Percentiles rank a stretch among this genome's conserved stretches.
Evolutionary conservation across 2,329 filamentous ascomycete species (phyloP).

Genomic region (Beauveria sp.): DNA sequence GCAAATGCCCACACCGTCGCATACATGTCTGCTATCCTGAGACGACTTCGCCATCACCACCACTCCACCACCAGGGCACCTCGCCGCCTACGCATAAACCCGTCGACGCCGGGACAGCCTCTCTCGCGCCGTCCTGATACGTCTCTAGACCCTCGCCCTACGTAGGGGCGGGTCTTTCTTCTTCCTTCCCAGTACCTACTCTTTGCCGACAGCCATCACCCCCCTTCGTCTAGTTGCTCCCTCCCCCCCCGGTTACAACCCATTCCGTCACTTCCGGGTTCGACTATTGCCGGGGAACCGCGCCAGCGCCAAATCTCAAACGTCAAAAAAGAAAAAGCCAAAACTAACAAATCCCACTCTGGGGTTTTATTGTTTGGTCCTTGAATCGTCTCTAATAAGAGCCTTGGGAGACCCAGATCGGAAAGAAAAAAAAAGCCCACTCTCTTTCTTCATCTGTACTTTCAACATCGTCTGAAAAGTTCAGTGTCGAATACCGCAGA

Average conservation of each 20-base stretch:
- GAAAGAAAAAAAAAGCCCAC: not conserved
- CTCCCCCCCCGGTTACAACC: not conserved
- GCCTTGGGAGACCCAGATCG: not conserved
- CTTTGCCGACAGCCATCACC: not conserved
- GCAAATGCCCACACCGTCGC: not conserved
- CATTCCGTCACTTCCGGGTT: not conserved
- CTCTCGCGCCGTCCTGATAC: not conserved
- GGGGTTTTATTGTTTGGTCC: not conserved
- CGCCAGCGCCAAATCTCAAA: conserved; percentile 4
- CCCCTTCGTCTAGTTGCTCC: no score
- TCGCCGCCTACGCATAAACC: not conserved
- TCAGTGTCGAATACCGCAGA: conserved; percentile 1
- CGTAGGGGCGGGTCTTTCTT: not conserved
- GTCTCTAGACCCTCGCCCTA: not conserved
- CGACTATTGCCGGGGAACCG: not conserved
- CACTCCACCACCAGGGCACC: not conserved
- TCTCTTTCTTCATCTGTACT: conserved; percentile 12
- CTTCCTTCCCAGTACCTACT: not conserved
- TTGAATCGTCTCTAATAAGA: conserved; percentile 3
- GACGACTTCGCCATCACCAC: not conserved
- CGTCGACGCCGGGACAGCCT: not conserved
- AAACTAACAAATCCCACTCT: no score
- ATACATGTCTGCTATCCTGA: conserved; percentile 11
- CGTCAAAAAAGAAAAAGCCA: not conserved
- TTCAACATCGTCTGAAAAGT: conserved; percentile 7